Evolutionary conservation across 2,329 filamentous ascomycete genomes (phyloP), one percentile per base, ranked within the genome.

Genomic region (Colletotrichum coccodes): DNA sequence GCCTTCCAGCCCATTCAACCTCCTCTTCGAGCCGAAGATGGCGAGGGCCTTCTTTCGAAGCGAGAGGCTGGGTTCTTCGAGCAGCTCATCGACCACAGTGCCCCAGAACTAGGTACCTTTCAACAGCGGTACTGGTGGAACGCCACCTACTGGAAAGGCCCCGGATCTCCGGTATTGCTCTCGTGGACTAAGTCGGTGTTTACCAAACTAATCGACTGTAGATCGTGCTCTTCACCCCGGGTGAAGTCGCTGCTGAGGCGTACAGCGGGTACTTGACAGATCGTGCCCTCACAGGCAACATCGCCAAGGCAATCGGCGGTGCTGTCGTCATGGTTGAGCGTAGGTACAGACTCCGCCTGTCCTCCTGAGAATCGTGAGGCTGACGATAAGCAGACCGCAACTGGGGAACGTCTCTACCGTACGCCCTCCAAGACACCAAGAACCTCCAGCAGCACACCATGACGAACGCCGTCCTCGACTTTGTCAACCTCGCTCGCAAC

Each of bases 21-120:
- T 16, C 66, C 66, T 30, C 23, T 69, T n/a, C 26, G 42, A 9
- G 56, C 40, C 9, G 66, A 69, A 3, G 54, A 64, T 8, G 46
- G 44, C 0, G 66, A 60, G n/a, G 66, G 54, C 1, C 18, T 14
- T 0, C 54, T 69, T 14, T 23, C 14, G 42, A 69, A 69, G 62
- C 62, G 66, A n/a, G 66, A 56, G 16, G 49, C 56, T 21, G 53
- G 34, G 1, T 44, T 49, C 49, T 90, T 89, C 68, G 75, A 85
- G 70, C 89, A 90, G 75, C 79, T 86, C 61, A 85, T 90, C 56
- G 88, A 91, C 73, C 89, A 91, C 76, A 76, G 81, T 5, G 79
- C 89, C 71, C 86, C 87, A 1, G 78, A 78, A n/a, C 76, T 87
- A 14, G 66, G 66, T 16, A 69, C 66, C 26, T 69, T 69, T 36